phyloP scores from a whole-genome alignment of 805 yeast species.

The Candida cerambycidarum region DNA sequence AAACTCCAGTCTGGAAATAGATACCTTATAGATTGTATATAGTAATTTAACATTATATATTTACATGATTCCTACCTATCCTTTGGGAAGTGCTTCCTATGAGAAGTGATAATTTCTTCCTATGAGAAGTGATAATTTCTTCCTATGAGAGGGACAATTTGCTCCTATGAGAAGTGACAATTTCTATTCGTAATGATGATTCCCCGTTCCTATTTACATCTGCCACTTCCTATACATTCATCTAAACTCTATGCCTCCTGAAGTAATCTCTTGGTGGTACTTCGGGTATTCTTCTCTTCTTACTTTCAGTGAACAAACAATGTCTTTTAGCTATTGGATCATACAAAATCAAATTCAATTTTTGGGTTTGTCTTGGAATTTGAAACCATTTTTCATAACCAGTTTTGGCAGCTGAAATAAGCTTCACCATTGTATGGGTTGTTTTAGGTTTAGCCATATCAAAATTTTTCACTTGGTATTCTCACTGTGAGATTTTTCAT shows the following conservation, averaged over 20 bases:
- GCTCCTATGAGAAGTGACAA: not conserved
- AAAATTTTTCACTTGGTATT: conserved; percentile 10
- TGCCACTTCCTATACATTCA: too few relatives aligned
- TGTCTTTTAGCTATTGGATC: conserved; percentile 88
- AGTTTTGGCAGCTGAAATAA: conserved; percentile 86
- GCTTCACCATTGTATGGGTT: conserved; percentile 78
- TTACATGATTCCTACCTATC: not conserved
- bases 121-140: too few relatives aligned
- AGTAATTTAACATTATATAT: not conserved
- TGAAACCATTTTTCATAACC: conserved; percentile 81
- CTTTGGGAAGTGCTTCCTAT: too few relatives aligned
- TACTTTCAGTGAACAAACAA: conserved; percentile 84
- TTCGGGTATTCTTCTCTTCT: conserved; percentile 76
- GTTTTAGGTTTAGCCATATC: conserved; percentile 59
- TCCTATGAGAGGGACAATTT: too few relatives aligned
- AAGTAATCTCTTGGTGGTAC: conserved; percentile 35
- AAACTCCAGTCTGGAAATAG: too few relatives aligned
- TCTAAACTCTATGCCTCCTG: conserved; percentile 25
- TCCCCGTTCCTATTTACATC: not conserved
- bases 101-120: too few relatives aligned
- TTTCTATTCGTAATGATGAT: too few relatives aligned
- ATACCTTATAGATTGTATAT: conserved; percentile 1
- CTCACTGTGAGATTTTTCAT: not conserved
- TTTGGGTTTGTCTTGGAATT: conserved; percentile 78
- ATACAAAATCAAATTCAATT: conserved; percentile 78